Percentiles rank a stretch among this genome's conserved stretches.
Conservation (phyloP, 345 rosid genomes). For the Pelargonium nanum region DNA sequence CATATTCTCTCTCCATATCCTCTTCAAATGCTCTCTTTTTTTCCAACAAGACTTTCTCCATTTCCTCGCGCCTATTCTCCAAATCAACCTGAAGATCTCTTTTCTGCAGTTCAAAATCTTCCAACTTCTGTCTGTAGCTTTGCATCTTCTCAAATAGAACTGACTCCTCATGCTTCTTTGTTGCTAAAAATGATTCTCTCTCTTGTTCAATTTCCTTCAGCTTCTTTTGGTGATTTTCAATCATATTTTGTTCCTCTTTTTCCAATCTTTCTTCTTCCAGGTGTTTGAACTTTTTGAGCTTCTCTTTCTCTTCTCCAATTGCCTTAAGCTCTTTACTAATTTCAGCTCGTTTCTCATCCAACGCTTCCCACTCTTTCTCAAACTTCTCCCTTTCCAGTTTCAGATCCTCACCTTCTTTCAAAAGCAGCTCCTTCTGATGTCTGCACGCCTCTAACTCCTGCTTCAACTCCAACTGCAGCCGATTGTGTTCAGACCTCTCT, state of each 20-base stretch:
- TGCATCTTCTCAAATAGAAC: conserved; percentile 38
- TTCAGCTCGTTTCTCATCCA: conserved; percentile 60
- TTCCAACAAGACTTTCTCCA: conserved; percentile 36
- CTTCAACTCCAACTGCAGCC: conserved; percentile 53
- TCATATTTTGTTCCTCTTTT: conserved; percentile 43
- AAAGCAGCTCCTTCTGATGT: conserved; percentile 44
- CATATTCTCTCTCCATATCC: conserved; percentile 38
- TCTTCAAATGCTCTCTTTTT: conserved; percentile 36
- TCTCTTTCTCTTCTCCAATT: conserved; percentile 40
- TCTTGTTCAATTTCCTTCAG: conserved; percentile 43
- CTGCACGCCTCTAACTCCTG: conserved; percentile 48
- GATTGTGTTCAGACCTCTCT: conserved; percentile 59
- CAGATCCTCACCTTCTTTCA: conserved; percentile 56
- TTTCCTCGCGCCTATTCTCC: conserved; percentile 34
- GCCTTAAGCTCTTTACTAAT: conserved; percentile 30
- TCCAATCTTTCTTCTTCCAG: conserved; percentile 44
- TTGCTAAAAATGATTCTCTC: conserved; percentile 60
- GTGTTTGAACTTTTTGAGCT: conserved; percentile 26
- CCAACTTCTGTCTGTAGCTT: conserved; percentile 38
- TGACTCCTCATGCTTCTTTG: conserved; percentile 48
- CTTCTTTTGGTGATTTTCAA: conserved; percentile 36
- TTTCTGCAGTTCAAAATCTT: conserved; percentile 47
- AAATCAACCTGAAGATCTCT: conserved; percentile 33
- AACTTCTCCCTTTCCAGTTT: conserved; percentile 57
- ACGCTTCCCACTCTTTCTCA: conserved; percentile 68